Base-by-base conservation (phyloP, 1,284 basidiomycete genomes). In the Ganoderma lingzhi region DNA sequence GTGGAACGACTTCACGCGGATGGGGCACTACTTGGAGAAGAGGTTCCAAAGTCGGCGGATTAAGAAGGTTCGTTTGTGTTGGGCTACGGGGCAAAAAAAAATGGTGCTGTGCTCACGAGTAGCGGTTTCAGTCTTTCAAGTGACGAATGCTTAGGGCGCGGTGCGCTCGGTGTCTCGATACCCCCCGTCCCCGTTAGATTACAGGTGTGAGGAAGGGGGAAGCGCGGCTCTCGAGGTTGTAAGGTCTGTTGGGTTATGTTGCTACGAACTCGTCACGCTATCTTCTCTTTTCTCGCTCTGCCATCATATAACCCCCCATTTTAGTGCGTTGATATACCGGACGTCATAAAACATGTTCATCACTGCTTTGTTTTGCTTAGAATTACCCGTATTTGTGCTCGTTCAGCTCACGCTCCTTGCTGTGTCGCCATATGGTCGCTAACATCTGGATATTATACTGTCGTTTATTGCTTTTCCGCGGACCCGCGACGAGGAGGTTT, bases 11-110 rank as follows among this genome's bases (percentile, higher is more conserved):
- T 78, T 92, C 70, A 78, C 79, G 71, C 78, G 83, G 48, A 75
- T 85, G 68, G 68, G 78, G 12, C 85, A 85, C 71, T 86, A 86
- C 71, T 56, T 86, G 28, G 78, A 82, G 75, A 89, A 88, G 77
- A 76, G 74, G 45, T 58, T 79, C 60, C 62, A 70, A 42, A 73
- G 74, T 48, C 72, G 70, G 17, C 75, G 73, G n/a, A 72, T 82
- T 63, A 76, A 76, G 42, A 77, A 78, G 78, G 81, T 80, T 48
- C 35, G 35, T 60, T 23, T 41, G 12, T 35, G 23, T 14, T 28
- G 48, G 3, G 48, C 1, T 1, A 4, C 12, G 12, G 10, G 48
- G 2, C 23, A 23, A 23, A 23, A 23, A 23, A 23, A 12, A 2
- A 5, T 51, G 48, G 9, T 23, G 1, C 6, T 14, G 23, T 28